phyloP scores from a whole-genome alignment of 768 basidiomycete species.

The Strobilomyces dryophilus region DNA sequence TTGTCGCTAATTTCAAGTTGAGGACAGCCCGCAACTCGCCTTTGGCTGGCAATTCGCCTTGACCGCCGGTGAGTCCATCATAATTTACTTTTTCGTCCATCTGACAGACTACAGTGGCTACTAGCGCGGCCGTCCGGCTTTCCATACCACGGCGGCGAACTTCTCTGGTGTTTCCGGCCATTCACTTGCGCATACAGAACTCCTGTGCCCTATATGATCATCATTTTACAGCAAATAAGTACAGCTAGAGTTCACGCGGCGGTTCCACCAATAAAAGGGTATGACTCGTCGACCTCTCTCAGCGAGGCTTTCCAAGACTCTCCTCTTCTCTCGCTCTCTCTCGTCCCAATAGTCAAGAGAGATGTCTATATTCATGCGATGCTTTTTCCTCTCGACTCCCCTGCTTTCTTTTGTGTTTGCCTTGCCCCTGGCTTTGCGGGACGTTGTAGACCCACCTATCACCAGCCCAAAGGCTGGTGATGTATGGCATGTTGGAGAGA shows the following conservation, averaged over 20 bases:
- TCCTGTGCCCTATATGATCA: no score
- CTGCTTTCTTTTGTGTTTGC: slow-evolving; percentile 23
- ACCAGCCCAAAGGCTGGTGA: slow-evolving; percentile 39
- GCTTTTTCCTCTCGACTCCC: slow-evolving; percentile 19
- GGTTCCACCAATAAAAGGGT: slow-evolving; percentile 11
- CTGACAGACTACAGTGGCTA: no score
- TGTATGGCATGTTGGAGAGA: slow-evolving; percentile 43
- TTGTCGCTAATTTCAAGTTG: no score
- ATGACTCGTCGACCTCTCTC: slow-evolving; percentile 1
- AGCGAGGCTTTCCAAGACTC: slow-evolving; percentile 14
- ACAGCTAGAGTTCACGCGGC: slow-evolving; percentile 19
- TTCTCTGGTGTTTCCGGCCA: no score
- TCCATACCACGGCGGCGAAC: no score
- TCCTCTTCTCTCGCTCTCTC: slow-evolving; percentile 12
- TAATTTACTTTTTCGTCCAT: no score
- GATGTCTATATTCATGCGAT: slow-evolving; percentile 23
- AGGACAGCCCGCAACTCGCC: no score
- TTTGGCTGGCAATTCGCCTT: no score
- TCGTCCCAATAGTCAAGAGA: neutral
- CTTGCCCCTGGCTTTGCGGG: slow-evolving; percentile 34
- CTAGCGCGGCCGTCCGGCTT: no score
- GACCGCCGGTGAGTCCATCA: no score
- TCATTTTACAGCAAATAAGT: no score
- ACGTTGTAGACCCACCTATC: slow-evolving; percentile 48
- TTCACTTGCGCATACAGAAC: no score